Evolutionary conservation across 495 filamentous ascomycete genomes (phyloP).

Genomic region (Xylaria sp.): DNA sequence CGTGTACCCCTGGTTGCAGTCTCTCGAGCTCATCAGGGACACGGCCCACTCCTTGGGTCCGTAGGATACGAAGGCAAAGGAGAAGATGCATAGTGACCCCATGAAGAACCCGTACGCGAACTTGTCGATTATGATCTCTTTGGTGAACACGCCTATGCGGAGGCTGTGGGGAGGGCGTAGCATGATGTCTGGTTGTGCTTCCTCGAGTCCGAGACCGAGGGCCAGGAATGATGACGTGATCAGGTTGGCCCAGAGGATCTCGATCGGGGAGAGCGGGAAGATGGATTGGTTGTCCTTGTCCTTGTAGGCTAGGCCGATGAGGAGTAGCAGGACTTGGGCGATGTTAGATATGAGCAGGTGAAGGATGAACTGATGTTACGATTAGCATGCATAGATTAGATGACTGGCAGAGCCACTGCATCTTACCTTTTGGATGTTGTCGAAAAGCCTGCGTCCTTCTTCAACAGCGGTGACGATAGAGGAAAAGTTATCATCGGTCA

Average conservation of each 20-base stretch:
- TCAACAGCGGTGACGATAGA: conserved; percentile 73
- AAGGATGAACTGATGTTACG: conserved; percentile 55
- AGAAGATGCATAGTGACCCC: conserved; percentile 60
- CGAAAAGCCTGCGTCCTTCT: conserved; percentile 68
- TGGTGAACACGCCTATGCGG: conserved; percentile 60
- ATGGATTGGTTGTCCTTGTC: conserved; percentile 56
- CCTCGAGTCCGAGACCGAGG: conserved; percentile 64
- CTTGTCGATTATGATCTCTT: conserved; percentile 65
- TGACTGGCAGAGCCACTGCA: background rate
- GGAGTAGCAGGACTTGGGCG: conserved; percentile 60
- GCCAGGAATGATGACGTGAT: conserved; percentile 65
- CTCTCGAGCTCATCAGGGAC: conserved; percentile 39
- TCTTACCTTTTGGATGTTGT: conserved; percentile 70
- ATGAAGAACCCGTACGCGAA: conserved; percentile 64
- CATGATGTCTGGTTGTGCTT: conserved; percentile 64
- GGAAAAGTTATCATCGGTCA: conserved; percentile 86
- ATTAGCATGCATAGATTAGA: conserved; percentile 25
- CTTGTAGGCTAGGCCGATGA: conserved; percentile 65
- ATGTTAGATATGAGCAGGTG: conserved; percentile 66
- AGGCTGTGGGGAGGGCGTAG: conserved; percentile 59
- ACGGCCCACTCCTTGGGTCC: conserved; percentile 42
- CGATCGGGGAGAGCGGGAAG: conserved; percentile 63
- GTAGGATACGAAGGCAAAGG: conserved; percentile 60
- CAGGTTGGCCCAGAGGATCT: conserved; percentile 69
- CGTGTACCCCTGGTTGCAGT: conserved; percentile 59